Evolutionary conservation across 345 rosid species (phyloP), one percentile per base, ranked within the genome.

Genomic region (Linum trigynum): DNA sequence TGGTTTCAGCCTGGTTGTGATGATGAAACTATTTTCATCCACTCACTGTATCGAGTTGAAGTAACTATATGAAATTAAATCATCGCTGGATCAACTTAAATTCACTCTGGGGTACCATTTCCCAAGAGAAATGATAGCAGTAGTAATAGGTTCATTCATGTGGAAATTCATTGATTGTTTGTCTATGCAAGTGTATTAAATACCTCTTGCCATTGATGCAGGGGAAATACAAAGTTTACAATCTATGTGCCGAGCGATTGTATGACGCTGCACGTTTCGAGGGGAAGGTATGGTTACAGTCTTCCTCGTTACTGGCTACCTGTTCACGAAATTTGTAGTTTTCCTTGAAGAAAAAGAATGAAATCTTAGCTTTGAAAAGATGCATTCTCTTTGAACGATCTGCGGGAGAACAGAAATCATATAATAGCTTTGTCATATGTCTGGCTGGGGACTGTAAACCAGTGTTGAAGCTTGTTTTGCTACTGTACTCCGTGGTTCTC

Each of bases 181-280:
- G 10, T 45, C 51, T 45, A 5, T 45, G 51, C 10, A 45, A 45
- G 7, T 45, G 7, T 9, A 45, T 45, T 5, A 45, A 23, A 23
- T 45, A 10, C 53, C 39, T 36, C 58, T 10, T 15, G 63, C 58
- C 61, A 40, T 53, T 70, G 63, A 65, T 72, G 73, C 73, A 74
- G 77, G 74, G 73, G 56, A 74, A 69, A 66, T 74, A 69, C 61
- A 74, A 74, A 59, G 77, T 74, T 7, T 74, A 74, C 39, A 74
- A 74, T 74, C 74, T 74, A 53, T 74, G 74, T 55, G 56, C 74
- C 8, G 77, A 74, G 74, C 61, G 77, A 65, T 48, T 74, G 57
- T 74, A 74, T 7, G 74, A 74, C 17, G 77, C 71, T 35, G 65
- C 77, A 35, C 65, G 37, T 38, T 74, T 74, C 62, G 67, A 62